Percentiles rank a stretch among this genome's conserved stretches.
Evolutionary conservation across 257 asterid species (phyloP).

Genomic region (Coffea eugenioides): DNA sequence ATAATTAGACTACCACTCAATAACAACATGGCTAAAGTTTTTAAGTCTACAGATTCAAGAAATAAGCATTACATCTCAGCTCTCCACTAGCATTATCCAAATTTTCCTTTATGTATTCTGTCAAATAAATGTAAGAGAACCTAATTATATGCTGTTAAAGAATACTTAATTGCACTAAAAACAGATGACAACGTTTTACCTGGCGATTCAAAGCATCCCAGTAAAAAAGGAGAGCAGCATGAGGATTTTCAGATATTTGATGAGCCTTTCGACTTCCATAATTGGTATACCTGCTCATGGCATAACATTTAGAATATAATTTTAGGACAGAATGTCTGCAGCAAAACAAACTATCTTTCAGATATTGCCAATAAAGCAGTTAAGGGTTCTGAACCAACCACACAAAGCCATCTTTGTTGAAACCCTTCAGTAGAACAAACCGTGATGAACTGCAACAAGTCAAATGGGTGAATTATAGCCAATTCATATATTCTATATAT

Average conservation of each 20-base stretch:
- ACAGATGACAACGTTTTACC: conserved; percentile 25
- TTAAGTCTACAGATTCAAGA: neutral
- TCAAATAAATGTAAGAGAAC: neutral
- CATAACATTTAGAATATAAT: conserved; percentile 1
- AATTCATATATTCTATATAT: neutral
- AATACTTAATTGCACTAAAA: neutral
- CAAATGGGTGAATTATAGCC: neutral
- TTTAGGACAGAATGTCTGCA: neutral
- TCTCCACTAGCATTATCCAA: neutral
- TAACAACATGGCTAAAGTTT: neutral
- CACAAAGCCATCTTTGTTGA: conserved; percentile 47
- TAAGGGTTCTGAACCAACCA: conserved; percentile 37
- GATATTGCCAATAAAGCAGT: neutral
- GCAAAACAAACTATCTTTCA: neutral
- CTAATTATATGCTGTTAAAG: neutral
- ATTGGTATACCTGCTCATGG: conserved; percentile 41
- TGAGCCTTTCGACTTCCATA: conserved; percentile 43
- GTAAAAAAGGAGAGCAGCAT: conserved; percentile 45
- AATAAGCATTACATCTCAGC: neutral
- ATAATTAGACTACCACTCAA: neutral
- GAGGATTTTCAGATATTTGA: conserved; percentile 45
- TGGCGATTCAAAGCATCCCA: conserved; percentile 52
- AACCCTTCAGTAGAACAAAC: conserved; percentile 44
- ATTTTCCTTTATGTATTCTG: neutral
- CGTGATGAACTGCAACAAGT: conserved; percentile 43